phyloP scores from a whole-genome alignment of 495 filamentous ascomycete genomes.

The Echria macrotheca region DNA sequence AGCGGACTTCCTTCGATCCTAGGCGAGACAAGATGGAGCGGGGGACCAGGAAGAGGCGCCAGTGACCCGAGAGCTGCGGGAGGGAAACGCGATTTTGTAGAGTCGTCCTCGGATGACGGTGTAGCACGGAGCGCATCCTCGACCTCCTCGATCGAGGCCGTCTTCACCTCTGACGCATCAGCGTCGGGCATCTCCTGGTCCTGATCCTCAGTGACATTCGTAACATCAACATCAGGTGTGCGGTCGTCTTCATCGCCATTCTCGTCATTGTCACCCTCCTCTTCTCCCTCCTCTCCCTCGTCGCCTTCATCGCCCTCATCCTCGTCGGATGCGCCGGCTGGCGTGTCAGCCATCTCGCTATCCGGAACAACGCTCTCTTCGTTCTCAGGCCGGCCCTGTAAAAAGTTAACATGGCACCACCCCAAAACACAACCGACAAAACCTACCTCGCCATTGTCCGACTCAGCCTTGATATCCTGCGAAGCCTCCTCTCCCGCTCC shows the following conservation, averaged over 20 bases:
- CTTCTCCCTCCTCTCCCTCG: conserved; percentile 30
- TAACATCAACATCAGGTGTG: conserved; percentile 23
- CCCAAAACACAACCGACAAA: no score
- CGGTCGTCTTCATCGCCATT: conserved; percentile 31
- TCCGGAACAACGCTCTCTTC: conserved; percentile 37
- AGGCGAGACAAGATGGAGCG: conserved; percentile 11
- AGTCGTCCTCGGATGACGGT: conserved; percentile 16
- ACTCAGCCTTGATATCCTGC: conserved; percentile 27
- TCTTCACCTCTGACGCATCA: conserved; percentile 18
- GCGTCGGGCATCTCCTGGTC: conserved; percentile 26
- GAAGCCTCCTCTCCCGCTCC: conserved; percentile 17
- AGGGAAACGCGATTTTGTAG: conserved; percentile 22
- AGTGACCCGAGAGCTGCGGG: conserved; percentile 17
- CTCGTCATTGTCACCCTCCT: conserved; percentile 39
- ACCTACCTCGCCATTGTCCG: conserved; percentile 25
- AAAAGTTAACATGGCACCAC: no score
- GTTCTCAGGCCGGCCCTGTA: no score
- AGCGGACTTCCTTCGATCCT: conserved; percentile 43
- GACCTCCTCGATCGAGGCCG: conserved; percentile 24
- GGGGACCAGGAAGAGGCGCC: no score
- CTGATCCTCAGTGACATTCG: conserved; percentile 15
- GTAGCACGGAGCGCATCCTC: conserved; percentile 15
- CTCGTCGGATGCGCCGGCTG: conserved; percentile 53
- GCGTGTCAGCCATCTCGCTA: conserved; percentile 48
- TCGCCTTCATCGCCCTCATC: conserved; percentile 41